Percentiles rank a stretch among this genome's conserved stretches.
Evolutionary conservation across 2,329 filamentous ascomycete genomes (phyloP).

Genomic region (Talaromyces sp.): DNA sequence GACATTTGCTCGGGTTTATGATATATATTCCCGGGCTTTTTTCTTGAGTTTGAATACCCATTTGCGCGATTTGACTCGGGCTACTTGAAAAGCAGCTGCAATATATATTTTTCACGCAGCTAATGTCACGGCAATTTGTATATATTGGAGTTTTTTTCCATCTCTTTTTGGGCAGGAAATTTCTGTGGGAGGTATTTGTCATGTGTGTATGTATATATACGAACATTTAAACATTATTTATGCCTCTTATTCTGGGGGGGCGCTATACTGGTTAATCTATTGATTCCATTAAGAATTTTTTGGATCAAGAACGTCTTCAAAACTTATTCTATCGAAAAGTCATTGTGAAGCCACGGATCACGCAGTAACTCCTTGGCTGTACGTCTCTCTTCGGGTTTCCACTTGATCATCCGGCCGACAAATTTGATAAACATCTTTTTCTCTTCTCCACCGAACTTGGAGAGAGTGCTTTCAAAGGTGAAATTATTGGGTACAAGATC

Average conservation of each 20-base stretch:
- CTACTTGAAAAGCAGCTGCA: neutral
- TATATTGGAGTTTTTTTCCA: neutral
- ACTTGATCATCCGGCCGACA: too few relatives aligned
- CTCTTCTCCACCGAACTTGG: too few relatives aligned
- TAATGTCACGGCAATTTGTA: neutral
- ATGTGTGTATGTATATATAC: neutral
- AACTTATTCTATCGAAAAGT: neutral
- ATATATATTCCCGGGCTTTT: neutral
- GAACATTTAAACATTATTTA: neutral
- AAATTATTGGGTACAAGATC: too few relatives aligned
- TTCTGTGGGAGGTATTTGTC: neutral
- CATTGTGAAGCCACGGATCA: too few relatives aligned
- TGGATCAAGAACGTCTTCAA: neutral
- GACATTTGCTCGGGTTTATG: neutral
- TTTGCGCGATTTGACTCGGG: neutral
- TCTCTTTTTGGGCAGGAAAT: neutral
- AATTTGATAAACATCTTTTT: too few relatives aligned
- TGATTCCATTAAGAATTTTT: neutral
- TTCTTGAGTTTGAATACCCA: conserved; percentile 1
- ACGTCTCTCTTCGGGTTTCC: too few relatives aligned
- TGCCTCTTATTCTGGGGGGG: neutral
- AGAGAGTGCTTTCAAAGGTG: too few relatives aligned
- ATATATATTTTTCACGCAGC: neutral
- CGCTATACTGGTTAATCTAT: neutral
- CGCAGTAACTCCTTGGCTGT: too few relatives aligned